Base-by-base conservation (phyloP, 257 asterid genomes). In the Solanum bukasovii region DNA sequence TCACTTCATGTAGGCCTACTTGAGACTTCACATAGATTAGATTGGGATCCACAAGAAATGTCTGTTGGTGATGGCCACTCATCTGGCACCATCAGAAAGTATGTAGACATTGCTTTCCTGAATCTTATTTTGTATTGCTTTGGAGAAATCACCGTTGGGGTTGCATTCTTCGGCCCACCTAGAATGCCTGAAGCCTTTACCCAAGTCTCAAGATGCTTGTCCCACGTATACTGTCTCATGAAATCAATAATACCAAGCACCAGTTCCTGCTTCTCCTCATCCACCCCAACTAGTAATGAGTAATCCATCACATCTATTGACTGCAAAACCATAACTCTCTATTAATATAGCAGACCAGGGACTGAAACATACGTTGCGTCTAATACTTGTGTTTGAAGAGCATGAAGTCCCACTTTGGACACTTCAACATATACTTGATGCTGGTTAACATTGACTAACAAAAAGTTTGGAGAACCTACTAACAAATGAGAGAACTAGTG, bases 191-290 rank as follows among this genome's bases (percentile, higher is more conserved):
- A 90, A 44, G 99, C 94, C 91, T 97, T 96, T 23, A 96, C 98
- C 99, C 99, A 97, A 3, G 98, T 96, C 87, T 96, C 99, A 6
- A 96, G 94, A 91, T 97, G 99, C 90, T 97, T 97, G 93, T 97
- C 99, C 99, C 99, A 96, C 14, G 99, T 97, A 85, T 97, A 96
- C 88, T 97, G 99, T 90, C 99, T 94, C 99, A 96, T 96, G 92
- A 96, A 97, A 91, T 97, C 99, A 9, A 97, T 97, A 71, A 96
- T 96, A 77, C 99, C 99, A 59, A 97, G 95, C 73, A 96, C 99
- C 27, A 97, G 98, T 89, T 97, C 99, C 34, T 97, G 98, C 86
- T 93, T 94, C 89, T 96, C 98, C 86, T 96, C 95, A 86, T 97
- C 99, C 29, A 96, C 93, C 37, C 99, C 99, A n/a, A 95, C 99